A percentile compares a stretch with the other conserved stretches of the same genome.
These are phyloP conservation scores for Setomelanomma holmii DNA, from an alignment of 2,329 filamentous ascomycete species.

Conservation along the genomic window DNA sequence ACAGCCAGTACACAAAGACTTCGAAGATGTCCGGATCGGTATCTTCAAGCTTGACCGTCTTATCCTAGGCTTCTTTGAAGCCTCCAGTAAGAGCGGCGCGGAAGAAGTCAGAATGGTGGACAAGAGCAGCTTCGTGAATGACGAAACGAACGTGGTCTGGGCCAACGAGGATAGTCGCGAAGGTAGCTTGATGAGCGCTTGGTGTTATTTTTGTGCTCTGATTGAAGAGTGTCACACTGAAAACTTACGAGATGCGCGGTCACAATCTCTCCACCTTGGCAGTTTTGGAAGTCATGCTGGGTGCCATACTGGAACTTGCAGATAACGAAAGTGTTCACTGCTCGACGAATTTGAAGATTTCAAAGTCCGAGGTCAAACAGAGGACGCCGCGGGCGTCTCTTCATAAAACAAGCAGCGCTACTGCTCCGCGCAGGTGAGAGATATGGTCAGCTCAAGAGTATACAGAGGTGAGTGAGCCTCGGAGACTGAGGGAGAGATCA, in stretches of 20 bases:
- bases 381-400: too few species aligned
- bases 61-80: constrained; percentile 22
- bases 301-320: too few species aligned
- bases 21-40: constrained; percentile 10
- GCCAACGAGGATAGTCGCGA: constrained; percentile 18
- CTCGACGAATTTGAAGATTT: too few species aligned
- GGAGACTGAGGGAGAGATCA: too few species aligned
- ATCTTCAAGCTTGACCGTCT: constrained; percentile 9
- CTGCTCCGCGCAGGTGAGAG: too few species aligned
- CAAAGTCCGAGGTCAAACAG: too few species aligned
- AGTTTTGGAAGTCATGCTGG: too few species aligned
- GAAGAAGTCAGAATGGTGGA: constrained; percentile 17
- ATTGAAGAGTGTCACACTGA: too few species aligned
- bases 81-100: constrained; percentile 11
- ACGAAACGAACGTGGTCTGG: constrained; percentile 3
- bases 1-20: constrained; percentile 24
- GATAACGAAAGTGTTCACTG: too few species aligned
- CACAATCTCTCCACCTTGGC: too few species aligned
- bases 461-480: not conserved
- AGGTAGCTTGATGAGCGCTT: not conserved
- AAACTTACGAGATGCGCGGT: constrained; percentile 1
- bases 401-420: too few species aligned
- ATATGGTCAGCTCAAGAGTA: too few species aligned
- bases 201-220: not conserved
- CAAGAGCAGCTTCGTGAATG: constrained; percentile 13